Evolutionary conservation across 169 alveolate species (phyloP).

Genomic region (Eimeria necatrix): DNA sequence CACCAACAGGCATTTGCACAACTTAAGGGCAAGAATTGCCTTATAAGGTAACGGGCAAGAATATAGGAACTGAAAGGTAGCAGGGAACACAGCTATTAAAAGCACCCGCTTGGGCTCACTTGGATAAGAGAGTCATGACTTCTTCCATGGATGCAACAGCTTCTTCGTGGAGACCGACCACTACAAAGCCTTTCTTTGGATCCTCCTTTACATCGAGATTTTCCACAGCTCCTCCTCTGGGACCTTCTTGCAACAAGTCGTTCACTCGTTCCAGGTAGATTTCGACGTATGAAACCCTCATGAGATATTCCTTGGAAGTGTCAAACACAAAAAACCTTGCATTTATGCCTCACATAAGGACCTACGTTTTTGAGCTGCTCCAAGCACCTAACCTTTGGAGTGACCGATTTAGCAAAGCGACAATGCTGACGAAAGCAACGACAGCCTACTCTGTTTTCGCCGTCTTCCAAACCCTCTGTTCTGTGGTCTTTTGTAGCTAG

Average conservation of each 20-base stretch:
- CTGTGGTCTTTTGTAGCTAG: not conserved
- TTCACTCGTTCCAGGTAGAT: slow-evolving; percentile 92
- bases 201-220: slow-evolving; percentile 91
- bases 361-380: not conserved
- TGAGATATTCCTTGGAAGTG: slow-evolving; percentile 85
- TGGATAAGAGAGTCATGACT: slow-evolving; percentile 86
- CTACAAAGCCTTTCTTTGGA: slow-evolving; percentile 91
- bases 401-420: too few relatives aligned
- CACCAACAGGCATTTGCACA: too few relatives aligned
- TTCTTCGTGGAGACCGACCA: slow-evolving; percentile 89
- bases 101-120: slow-evolving; percentile 57
- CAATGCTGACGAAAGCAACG: not conserved
- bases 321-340: not conserved
- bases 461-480: slow-evolving; percentile 60
- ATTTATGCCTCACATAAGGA: not conserved
- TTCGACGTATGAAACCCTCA: slow-evolving; percentile 90
- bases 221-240: slow-evolving; percentile 86
- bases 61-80: not conserved
- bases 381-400: too few relatives aligned
- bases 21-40: too few relatives aligned
- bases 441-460: slow-evolving; percentile 63
- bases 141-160: slow-evolving; percentile 89
- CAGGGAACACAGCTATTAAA: not conserved
- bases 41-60: not conserved
- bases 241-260: slow-evolving; percentile 89